A percentile compares a stretch with the other conserved stretches of the same genome.
Conservation (phyloP, 306 rosid species). For the Lathyrus tuberosus region DNA sequence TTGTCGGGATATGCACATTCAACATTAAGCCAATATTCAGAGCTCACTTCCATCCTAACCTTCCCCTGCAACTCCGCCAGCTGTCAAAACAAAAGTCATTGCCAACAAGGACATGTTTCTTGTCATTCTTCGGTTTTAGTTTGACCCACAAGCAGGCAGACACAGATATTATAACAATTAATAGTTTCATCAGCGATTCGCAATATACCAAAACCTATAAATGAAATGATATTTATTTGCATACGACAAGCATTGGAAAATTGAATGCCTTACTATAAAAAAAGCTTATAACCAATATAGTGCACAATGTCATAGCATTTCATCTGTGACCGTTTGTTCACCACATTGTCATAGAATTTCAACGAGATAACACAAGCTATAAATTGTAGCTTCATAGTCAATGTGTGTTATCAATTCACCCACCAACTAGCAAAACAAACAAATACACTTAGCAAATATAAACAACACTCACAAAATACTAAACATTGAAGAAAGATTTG, state of each 20-base stretch:
- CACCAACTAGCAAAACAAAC: background rate
- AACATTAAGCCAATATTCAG: constrained; percentile 80
- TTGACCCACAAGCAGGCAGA: constrained; percentile 14
- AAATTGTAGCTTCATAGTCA: background rate
- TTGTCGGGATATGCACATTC: constrained; percentile 78
- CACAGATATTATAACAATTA: background rate
- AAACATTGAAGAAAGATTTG: constrained; percentile 29
- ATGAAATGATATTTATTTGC: background rate
- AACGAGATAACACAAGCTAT: background rate
- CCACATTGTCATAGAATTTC: background rate
- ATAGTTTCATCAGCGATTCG: constrained; percentile 27
- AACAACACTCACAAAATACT: constrained; percentile 1
- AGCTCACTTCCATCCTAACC: constrained; percentile 73
- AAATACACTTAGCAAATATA: background rate
- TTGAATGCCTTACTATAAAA: constrained; percentile 13
- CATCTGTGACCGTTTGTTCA: background rate
- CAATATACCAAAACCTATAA: background rate
- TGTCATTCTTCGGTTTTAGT: constrained; percentile 53
- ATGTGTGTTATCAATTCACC: background rate
- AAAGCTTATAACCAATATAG: background rate
- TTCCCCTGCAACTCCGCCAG: constrained; percentile 77
- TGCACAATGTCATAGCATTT: background rate
- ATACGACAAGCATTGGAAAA: constrained; percentile 11
- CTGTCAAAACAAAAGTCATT: constrained; percentile 68
- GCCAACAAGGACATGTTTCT: constrained; percentile 55